Conservation (phyloP, 2,329 filamentous ascomycete species). For the Aspergillus chevalieri region DNA sequence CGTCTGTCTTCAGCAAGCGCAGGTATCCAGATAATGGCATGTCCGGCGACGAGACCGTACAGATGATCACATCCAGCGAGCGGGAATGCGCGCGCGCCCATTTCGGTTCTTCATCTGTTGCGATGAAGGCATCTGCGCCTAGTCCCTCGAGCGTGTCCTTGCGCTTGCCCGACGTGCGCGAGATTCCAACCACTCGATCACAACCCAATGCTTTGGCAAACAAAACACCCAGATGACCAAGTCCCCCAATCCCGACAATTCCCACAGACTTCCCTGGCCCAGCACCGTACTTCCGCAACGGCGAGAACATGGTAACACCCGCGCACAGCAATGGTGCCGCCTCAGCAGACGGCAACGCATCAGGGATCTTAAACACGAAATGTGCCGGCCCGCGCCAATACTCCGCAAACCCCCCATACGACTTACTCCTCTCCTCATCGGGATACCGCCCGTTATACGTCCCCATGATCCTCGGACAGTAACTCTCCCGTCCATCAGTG, state of each 20-base stretch:
- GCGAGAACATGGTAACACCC: conserved; percentile 67
- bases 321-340: conserved; percentile 70
- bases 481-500: conserved; percentile 32
- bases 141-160: conserved; percentile 46
- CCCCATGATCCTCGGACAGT: conserved; percentile 32
- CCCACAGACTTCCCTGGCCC: conserved; percentile 67
- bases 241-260: conserved; percentile 65
- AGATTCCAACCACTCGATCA: conserved; percentile 55
- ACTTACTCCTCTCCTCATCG: conserved; percentile 30
- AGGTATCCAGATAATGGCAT: conserved; percentile 62
- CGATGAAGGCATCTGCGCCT: conserved; percentile 52
- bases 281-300: conserved; percentile 59
- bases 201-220: conserved; percentile 66
- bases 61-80: conserved; percentile 52
- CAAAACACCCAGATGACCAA: conserved; percentile 67
- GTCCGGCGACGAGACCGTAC: conserved; percentile 51
- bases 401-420: conserved; percentile 52
- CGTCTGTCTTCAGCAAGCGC: conserved; percentile 52
- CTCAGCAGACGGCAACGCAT: conserved; percentile 42
- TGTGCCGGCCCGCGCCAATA: conserved; percentile 51
- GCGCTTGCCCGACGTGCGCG: conserved; percentile 45
- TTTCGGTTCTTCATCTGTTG: conserved; percentile 51
- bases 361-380: conserved; percentile 56
- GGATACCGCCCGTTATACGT: conserved; percentile 33
- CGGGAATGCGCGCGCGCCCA: conserved; percentile 47